Evolutionary conservation across 2,329 filamentous ascomycete genomes (phyloP).

Genomic region (Emergomyces orientalis): DNA sequence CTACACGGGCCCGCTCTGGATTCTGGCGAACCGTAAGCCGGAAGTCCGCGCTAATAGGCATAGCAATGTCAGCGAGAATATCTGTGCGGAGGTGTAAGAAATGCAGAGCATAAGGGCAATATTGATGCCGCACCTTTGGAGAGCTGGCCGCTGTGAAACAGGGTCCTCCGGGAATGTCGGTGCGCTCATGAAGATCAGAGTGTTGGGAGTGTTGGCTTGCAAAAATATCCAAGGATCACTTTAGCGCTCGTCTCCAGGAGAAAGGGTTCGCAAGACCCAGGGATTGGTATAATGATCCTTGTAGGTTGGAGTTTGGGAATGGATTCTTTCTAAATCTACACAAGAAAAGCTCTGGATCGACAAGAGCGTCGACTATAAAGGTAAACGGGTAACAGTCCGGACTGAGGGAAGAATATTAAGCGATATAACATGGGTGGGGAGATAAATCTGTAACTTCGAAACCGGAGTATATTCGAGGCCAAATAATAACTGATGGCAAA

Average conservation of each 20-base stretch:
- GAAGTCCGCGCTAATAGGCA: slow-evolving; percentile 38
- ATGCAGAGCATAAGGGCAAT: slow-evolving; percentile 1
- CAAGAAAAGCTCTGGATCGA: neutral
- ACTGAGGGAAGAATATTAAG: slow-evolving; percentile 10
- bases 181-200: slow-evolving; percentile 35
- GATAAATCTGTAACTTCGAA: slow-evolving; percentile 12
- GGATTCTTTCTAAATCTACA: neutral
- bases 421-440: slow-evolving; percentile 21
- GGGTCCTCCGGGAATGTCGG: slow-evolving; percentile 34
- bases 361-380: slow-evolving; percentile 8
- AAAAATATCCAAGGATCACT: slow-evolving; percentile 7
- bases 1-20: slow-evolving; percentile 57
- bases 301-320: slow-evolving; percentile 6
- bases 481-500: slow-evolving; percentile 7
- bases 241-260: slow-evolving; percentile 13
- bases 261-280: slow-evolving; percentile 8
- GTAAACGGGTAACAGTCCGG: slow-evolving; percentile 18
- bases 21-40: slow-evolving; percentile 55
- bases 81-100: slow-evolving; percentile 8
- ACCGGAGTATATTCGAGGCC: slow-evolving; percentile 8
- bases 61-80: slow-evolving; percentile 6
- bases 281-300: slow-evolving; percentile 16
- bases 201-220: slow-evolving; percentile 15
- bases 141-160: slow-evolving; percentile 30
- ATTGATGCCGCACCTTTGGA: slow-evolving; percentile 30